Evolutionary conservation across 352 stramenopile species (phyloP), one percentile per base, ranked within the genome.

Genomic region (Phytophthora ohioensis): DNA sequence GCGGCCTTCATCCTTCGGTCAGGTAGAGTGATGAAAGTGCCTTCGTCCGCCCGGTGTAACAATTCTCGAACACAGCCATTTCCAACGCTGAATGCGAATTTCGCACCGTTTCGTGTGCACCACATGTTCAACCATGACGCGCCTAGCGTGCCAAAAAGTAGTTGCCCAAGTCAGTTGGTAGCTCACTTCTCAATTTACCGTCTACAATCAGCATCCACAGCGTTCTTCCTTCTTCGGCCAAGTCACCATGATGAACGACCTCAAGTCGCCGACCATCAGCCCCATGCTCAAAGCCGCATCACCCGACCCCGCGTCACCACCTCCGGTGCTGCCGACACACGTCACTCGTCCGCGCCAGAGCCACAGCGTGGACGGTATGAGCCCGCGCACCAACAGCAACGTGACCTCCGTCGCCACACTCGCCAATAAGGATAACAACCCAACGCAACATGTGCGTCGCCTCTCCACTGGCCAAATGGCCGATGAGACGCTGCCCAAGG

Each of bases 391-490:
- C 42, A 32, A 17, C 27, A 34, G 9, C 59, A 34, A 49, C 31
- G 36, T 52, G 41, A 67, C 30, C 36, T 36, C 63, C 7, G 43
- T 38, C 27, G 57, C 51, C n/a, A 30, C 36, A 12, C 31, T 60
- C 30, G 58, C 36, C 49, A 72, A 39, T 13, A 48, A 73, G 38
- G 55, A 49, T 3, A 42, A 30, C 12, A 48, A 42, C 21, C 8
- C 21, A 7, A 47, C 38, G 42, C 36, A 49, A 10, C 67, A 65
- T 9, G 53, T 67, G 4, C 76, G 79, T 47, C 76, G 74, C 55
- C 62, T 75, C 4, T 85, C 81, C 46, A 88, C 76, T 0, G 78
- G 78, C 64, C 67, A 81, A 55, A 87, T 90, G 81, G 80, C 85
- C 27, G 82, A 90, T 73, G 79, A 90, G 42, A 61, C 57, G n/a